Base-by-base conservation (phyloP, 768 basidiomycete species). In the Psilocybe cubensis region DNA sequence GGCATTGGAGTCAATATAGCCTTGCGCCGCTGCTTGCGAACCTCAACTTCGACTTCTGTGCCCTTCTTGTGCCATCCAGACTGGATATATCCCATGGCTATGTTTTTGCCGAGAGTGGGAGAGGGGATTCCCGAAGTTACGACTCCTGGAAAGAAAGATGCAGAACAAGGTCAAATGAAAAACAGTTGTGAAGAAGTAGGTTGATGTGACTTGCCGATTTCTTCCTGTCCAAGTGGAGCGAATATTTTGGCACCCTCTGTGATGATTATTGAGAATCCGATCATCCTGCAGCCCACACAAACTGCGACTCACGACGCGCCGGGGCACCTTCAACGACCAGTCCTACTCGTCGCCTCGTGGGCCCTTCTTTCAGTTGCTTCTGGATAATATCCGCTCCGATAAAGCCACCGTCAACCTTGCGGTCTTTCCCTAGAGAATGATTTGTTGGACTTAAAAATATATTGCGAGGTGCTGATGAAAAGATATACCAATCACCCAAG, bases 121-220 rank as follows among this genome's bases (percentile, higher is more conserved):
- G 94, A 94, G 12, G 97, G 97, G 60, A 98, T 97, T 44, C 96
- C 97, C 0, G 95, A 98, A 0, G 96, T 99, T 44, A 98, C 83
- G 11, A 74, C 69, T 31, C 94, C 93, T 85, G 69, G 14, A 47
- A 35, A 21, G 27, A 27, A 38, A 43, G 48, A 17, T 58, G 43
- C 45, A 23, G 45, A 24, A 28, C 28, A 60, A 50, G 38, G 62
- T 49, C 18, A 41, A 57, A 61, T 46, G 29, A 14, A 35, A 18
- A 14, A n/a, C n/a, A 50, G 28, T 20, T 52, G 52, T 45, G 42
- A 23, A 47, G 21, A 46, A 49, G 23, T 31, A 17, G 56, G 52
- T 57, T 54, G 28, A 64, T 27, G 23, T 38, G 49, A 76, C 82
- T 59, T 24, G 87, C 92, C 91, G 31, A 95, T 78, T 35, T 75